Base-by-base conservation (phyloP, 164 flowering plant genomes). In the Paratinospora sagittata region DNA sequence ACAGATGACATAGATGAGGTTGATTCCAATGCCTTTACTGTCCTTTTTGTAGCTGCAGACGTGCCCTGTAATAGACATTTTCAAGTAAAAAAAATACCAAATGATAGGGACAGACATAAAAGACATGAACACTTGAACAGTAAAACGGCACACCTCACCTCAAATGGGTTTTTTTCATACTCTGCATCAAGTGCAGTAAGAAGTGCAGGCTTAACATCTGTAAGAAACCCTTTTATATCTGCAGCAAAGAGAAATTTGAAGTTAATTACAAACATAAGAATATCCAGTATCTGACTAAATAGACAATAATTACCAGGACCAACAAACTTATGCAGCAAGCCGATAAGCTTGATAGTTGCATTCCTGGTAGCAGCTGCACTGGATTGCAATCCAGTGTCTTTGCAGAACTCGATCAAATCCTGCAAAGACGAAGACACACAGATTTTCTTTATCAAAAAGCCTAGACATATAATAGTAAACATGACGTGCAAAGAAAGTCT, bases 141-240 rank as follows among this genome's bases (percentile, higher is more conserved):
- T 45, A 66, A 70, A 45, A 33, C 11, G 17, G 36, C 36, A 79
- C 82, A 95, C 99, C 96, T 92, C 99, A 95, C 99, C 97, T 92
- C 99, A 84, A 84, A 93, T 57, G 98, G 99, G 72, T 96, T 96
- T 74, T 93, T 96, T 73, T 93, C 97, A 84, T 83, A 96, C 80
- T 96, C 99, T 2, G 96, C 89, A 76, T 96, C 99, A 73, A 96
- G 91, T 60, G 96, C 89, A 85, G 95, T 93, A 70, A 91, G 92
- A 75, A 96, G 96, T 69, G 99, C 98, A 74, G 99, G 99, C 73
- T 96, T 96, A 52, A 96, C 99, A 83, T 96, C 99, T 19, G 86
- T 36, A 45, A 96, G 89, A 82, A 90, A 93, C 19, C 89, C 99
- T 81, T 91, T 96, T 67, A 96, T 86, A 77, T 91, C 99, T 95